Evolutionary conservation across 2,329 filamentous ascomycete species (phyloP).

Genomic region (Phaeosphaeriaceae sp.): DNA sequence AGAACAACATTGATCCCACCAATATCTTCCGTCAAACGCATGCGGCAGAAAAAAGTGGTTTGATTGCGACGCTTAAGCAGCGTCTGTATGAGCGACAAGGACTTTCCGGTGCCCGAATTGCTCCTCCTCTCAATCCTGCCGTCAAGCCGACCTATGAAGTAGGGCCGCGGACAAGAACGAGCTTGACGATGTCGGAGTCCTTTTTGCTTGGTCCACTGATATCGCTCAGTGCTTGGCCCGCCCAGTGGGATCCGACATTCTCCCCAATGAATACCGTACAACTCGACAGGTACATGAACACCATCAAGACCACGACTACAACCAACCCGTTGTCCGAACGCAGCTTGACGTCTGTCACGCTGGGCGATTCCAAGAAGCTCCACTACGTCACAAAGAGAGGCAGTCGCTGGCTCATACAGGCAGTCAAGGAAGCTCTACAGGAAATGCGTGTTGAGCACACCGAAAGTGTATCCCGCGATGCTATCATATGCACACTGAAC

Average conservation of each 20-base stretch:
- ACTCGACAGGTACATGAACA: constrained; percentile 23
- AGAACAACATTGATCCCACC: constrained; percentile 28
- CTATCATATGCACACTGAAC: constrained; percentile 30
- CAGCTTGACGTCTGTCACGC: constrained; percentile 17
- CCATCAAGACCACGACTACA: constrained; percentile 2
- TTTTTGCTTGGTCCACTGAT: constrained; percentile 31
- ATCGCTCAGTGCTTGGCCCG: constrained; percentile 30
- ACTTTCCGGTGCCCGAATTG: background rate
- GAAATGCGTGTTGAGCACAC: constrained; percentile 32
- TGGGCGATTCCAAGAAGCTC: constrained; percentile 33
- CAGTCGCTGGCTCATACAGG: constrained; percentile 33
- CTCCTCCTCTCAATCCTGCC: background rate
- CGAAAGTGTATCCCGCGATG: constrained; percentile 15
- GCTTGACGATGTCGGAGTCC: constrained; percentile 18
- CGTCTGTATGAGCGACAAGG: constrained; percentile 8
- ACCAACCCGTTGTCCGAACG: constrained; percentile 11
- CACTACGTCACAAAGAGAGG: constrained; percentile 34
- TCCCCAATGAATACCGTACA: constrained; percentile 23
- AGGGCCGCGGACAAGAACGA: constrained; percentile 13
- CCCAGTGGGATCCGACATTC: constrained; percentile 37
- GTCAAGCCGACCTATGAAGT: constrained; percentile 5
- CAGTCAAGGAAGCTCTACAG: constrained; percentile 27
- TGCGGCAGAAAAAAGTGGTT: constrained; percentile 27
- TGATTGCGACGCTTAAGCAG: constrained; percentile 19
- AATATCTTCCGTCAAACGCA: constrained; percentile 32